Evolutionary conservation across 768 basidiomycete species (phyloP).

Genomic region (Tylopilus subfusipes): DNA sequence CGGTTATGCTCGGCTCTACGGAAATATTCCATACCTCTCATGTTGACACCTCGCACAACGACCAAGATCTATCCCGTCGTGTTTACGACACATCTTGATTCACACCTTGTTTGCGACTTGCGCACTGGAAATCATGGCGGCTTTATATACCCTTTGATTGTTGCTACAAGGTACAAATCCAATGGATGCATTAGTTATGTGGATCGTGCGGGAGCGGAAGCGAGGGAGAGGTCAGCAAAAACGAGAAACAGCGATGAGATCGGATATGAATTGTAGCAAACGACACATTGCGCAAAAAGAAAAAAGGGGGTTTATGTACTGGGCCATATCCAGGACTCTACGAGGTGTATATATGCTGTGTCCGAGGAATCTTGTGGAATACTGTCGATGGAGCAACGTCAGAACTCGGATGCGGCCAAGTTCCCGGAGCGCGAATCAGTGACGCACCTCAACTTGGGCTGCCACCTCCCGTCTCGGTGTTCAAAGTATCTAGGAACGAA

Average conservation of each 20-base stretch:
- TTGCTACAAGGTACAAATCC: constrained; percentile 39
- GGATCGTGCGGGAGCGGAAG: constrained; percentile 18
- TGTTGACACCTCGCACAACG: neutral
- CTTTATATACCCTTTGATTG: constrained; percentile 37
- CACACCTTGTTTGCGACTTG: constrained; percentile 11
- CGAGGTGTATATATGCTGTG: constrained; percentile 59
- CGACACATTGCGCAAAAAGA: neutral
- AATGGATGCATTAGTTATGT: constrained; percentile 36
- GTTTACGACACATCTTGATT: constrained; percentile 4
- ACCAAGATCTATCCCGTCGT: constrained; percentile 2
- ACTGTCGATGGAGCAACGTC: constrained; percentile 35
- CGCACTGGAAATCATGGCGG: constrained; percentile 22
- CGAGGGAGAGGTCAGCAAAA: constrained; percentile 3
- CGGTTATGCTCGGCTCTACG: neutral
- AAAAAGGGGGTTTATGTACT: constrained; percentile 10
- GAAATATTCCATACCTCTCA: constrained; percentile 11
- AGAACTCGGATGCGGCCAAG: neutral
- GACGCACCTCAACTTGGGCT: constrained; percentile 71
- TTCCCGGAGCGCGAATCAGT: neutral
- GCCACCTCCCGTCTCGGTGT: constrained; percentile 72
- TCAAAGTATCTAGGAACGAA: constrained; percentile 83
- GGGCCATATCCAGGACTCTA: constrained; percentile 79
- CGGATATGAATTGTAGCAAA: constrained; percentile 20
- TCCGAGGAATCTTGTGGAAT: constrained; percentile 62
- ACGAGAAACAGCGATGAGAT: constrained; percentile 3